A percentile compares a stretch with the other conserved stretches of the same genome.
Conservation (phyloP, 345 rosid species). For the Salix udensis region DNA sequence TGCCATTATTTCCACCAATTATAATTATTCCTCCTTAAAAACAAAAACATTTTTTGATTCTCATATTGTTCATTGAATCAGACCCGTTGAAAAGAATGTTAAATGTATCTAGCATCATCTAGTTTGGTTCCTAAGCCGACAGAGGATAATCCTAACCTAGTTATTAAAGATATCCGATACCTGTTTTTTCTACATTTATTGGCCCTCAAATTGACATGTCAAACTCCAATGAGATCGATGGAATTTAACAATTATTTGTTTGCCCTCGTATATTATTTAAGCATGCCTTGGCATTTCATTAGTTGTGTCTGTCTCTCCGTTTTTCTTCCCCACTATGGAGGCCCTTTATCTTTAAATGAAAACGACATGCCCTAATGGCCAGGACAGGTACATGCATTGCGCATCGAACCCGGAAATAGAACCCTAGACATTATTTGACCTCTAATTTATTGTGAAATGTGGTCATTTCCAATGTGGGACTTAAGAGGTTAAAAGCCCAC, state of each 20-base stretch:
- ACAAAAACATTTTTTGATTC: background rate
- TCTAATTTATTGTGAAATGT: background rate
- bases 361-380: background rate
- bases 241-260: background rate
- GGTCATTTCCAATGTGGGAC: background rate
- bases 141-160: background rate
- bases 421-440: background rate
- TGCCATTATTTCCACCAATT: background rate
- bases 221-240: background rate
- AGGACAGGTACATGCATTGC: constrained; percentile 4
- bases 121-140: background rate
- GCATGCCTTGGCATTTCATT: background rate
- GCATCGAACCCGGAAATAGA: background rate
- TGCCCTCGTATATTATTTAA: background rate
- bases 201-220: background rate
- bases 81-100: background rate
- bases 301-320: background rate
- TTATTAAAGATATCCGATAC: background rate
- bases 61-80: background rate
- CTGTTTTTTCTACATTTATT: background rate
- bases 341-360: constrained; percentile 2
- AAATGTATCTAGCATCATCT: background rate
- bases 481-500: no score
- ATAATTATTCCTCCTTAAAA: no score
- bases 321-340: background rate